These are phyloP conservation scores for Citeromyces nyonsensis DNA, from an alignment of 805 yeast genomes.

Conservation along the genomic window DNA sequence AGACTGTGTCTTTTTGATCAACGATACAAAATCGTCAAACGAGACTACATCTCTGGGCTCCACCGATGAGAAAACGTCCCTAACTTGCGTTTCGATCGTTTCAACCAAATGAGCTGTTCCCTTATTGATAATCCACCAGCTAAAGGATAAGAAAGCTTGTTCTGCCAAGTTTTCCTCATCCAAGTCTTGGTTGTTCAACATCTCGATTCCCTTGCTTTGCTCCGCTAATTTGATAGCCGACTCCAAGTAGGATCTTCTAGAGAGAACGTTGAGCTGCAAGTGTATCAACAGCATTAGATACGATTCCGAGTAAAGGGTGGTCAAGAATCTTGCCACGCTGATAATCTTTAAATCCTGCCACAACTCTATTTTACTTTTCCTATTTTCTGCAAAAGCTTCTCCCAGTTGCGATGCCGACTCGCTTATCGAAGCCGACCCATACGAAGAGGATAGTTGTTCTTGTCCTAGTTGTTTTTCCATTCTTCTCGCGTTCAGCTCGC, in stretches of 20 bases:
- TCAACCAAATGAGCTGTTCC: slow-evolving; percentile 58
- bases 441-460: slow-evolving; percentile 4
- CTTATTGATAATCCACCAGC: slow-evolving; percentile 88
- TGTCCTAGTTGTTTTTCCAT: slow-evolving; percentile 11
- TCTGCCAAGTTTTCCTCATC: slow-evolving; percentile 48
- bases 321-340: slow-evolving; percentile 58
- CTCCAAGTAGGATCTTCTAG: slow-evolving; percentile 73
- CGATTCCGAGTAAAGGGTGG: slow-evolving; percentile 54
- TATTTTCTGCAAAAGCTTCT: slow-evolving; percentile 3
- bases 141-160: slow-evolving; percentile 71
- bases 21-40: slow-evolving; percentile 37
- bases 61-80: slow-evolving; percentile 39
- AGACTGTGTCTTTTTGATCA: slow-evolving; percentile 22
- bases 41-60: slow-evolving; percentile 64
- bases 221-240: slow-evolving; percentile 64
- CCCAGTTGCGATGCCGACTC: slow-evolving; percentile 14
- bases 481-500: slow-evolving; percentile 50
- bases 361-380: slow-evolving; percentile 43
- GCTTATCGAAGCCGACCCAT: slow-evolving; percentile 15
- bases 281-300: slow-evolving; percentile 66
- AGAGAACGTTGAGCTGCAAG: slow-evolving; percentile 75
- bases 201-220: slow-evolving; percentile 15
- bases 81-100: slow-evolving; percentile 40
- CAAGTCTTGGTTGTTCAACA: slow-evolving; percentile 9
- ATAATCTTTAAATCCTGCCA: slow-evolving; percentile 75